Base-by-base conservation (phyloP, 768 basidiomycete genomes). In the Trametes gibbosa region DNA sequence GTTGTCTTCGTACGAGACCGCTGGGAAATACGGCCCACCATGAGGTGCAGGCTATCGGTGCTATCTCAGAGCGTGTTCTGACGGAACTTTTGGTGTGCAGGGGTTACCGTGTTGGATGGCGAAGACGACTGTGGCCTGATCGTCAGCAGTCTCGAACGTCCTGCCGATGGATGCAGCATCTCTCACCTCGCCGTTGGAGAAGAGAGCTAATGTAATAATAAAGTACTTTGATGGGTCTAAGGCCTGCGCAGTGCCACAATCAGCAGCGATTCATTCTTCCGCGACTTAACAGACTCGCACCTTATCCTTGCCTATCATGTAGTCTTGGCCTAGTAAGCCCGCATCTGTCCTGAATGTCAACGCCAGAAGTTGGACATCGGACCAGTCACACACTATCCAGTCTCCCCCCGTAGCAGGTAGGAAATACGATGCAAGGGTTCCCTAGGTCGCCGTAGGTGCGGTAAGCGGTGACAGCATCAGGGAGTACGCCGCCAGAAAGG, bases 1-100 rank as follows among this genome's bases (percentile, higher is more conserved):
- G 65, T 85, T 84, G 47, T 85, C 83, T 65, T 81, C 77, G 62
- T 84, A 84, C 17, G 81, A 79, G 8, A 84, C 74, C 10, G 71
- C 73, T 12, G 82, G 83, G 62, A 84, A 85, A 64, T 83, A 84
- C 7, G 83, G 81, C 0, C 83, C 83, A 59, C 82, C 81, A 66
- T 81, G 81, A 0, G 83, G 83, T 5, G 69, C 65, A 10, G 83
- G 79, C 83, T 84, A 48, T 35, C 14, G 4, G 17, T n/a, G 32
- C 62, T 21, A 8, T 7, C 10, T 37, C 45, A 27, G 39, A 19
- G 21, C 2, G 27, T 13, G 42, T 17, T 5, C 10, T 42, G 42
- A 49, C 25, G 51, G 21, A 40, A 27, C n/a, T 50, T 10, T 37
- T 17, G 43, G 56, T 12, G 39, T 32, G 51, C 27, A 23, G 50